These are phyloP conservation scores for Stachybotrys elegans DNA, from an alignment of 2,329 filamentous ascomycete genomes.

Conservation along the genomic window DNA sequence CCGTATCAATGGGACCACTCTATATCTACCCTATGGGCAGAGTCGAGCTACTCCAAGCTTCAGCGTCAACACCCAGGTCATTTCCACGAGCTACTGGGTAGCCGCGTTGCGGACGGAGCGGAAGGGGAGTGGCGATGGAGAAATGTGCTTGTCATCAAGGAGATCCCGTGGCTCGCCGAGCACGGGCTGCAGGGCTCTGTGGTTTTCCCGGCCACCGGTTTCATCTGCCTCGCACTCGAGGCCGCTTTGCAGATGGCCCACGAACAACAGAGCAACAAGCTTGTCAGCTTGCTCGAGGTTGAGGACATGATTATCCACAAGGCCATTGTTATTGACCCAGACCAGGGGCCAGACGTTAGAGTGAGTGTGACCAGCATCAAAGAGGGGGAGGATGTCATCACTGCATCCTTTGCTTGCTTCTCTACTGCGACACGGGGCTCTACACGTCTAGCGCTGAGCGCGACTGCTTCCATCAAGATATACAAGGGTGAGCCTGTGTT, in stretches of 20 bases:
- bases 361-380: conserved; percentile 8
- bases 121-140: conserved; percentile 14
- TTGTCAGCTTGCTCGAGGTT: conserved; percentile 4
- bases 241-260: conserved; percentile 7
- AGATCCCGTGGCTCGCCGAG: conserved; percentile 32
- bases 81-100: too few relatives aligned
- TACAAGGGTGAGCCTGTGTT: conserved; percentile 4
- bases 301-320: conserved; percentile 8
- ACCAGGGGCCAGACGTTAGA: neutral
- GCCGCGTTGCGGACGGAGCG: neutral
- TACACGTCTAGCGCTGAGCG: neutral
- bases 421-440: neutral
- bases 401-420: neutral
- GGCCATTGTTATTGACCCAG: conserved; percentile 4
- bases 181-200: conserved; percentile 27
- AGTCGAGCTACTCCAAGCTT: too few relatives aligned
- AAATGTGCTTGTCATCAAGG: conserved; percentile 15
- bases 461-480: conserved; percentile 4
- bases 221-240: conserved; percentile 31
- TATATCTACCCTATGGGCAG: too few relatives aligned
- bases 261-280: too few relatives aligned
- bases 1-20: neutral
- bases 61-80: too few relatives aligned
- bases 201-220: conserved; percentile 34
- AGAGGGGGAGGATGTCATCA: conserved; percentile 10